Conservation (phyloP, 345 rosid species). For the Cardamine chenopodiifolia region DNA sequence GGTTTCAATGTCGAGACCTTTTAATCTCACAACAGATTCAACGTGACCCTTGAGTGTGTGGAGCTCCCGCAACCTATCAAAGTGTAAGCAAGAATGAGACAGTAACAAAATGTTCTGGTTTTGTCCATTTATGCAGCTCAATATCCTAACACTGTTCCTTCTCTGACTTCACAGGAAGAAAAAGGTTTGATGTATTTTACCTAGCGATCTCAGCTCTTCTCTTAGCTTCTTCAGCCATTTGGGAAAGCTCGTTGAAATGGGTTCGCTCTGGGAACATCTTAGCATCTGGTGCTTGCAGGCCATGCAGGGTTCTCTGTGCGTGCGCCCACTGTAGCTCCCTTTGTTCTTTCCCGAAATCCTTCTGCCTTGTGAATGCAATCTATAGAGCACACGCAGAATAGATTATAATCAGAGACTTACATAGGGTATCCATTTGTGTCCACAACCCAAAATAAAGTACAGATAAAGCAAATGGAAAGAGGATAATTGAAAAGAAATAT, state of each 20-base stretch:
- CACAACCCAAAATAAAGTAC: background rate
- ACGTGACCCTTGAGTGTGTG: conserved; percentile 95
- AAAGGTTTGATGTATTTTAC: conserved; percentile 39
- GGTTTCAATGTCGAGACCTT: conserved; percentile 95
- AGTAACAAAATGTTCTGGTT: conserved; percentile 1
- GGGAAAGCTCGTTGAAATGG: conserved; percentile 85
- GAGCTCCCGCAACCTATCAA: conserved; percentile 84
- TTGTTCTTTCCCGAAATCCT: conserved; percentile 95
- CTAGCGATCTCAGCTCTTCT: conserved; percentile 98
- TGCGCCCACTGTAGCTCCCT: conserved; percentile 99
- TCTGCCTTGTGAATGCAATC: conserved; percentile 98
- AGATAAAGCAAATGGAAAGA: background rate
- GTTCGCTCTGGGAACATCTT: conserved; percentile 87
- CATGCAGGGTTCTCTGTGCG: conserved; percentile 96
- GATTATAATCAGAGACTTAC: background rate
- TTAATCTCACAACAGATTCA: conserved; percentile 91
- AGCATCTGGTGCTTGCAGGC: conserved; percentile 89
- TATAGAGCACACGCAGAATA: conserved; percentile 29
- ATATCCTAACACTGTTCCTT: background rate
- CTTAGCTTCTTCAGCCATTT: conserved; percentile 98
- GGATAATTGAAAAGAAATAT: background rate
- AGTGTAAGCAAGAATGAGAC: conserved; percentile 11
- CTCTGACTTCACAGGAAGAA: background rate
- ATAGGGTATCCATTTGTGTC: background rate
- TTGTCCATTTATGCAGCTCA: background rate